Conservation (phyloP, 2,329 filamentous ascomycete genomes). For the Pseudogymnoascus sp. region DNA sequence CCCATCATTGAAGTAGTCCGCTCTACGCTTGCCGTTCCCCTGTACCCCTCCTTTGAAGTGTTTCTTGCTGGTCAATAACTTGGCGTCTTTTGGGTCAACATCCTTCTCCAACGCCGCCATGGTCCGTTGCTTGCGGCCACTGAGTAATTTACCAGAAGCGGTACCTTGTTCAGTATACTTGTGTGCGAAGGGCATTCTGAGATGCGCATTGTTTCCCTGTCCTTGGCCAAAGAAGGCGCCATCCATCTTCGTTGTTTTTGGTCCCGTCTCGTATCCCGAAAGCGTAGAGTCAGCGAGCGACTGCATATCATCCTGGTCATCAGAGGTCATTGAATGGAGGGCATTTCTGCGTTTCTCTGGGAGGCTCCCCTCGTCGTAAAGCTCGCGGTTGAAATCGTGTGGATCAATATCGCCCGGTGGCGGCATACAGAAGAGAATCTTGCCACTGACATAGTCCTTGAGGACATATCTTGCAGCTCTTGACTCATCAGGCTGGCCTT, state of each 20-base stretch:
- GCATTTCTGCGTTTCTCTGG: constrained; percentile 70
- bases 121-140: constrained; percentile 71
- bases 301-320: constrained; percentile 28
- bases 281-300: constrained; percentile 41
- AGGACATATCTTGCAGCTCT: constrained; percentile 81
- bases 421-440: constrained; percentile 84
- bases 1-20: constrained; percentile 29
- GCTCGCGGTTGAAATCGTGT: constrained; percentile 73
- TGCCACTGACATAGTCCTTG: constrained; percentile 96
- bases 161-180: constrained; percentile 78
- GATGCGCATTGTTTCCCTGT: constrained; percentile 52
- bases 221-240: constrained; percentile 76
- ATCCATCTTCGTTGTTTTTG: constrained; percentile 72
- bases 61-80: constrained; percentile 66
- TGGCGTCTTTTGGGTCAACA: constrained; percentile 71
- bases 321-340: constrained; percentile 37
- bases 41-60: constrained; percentile 78
- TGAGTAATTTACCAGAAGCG: constrained; percentile 57
- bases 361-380: constrained; percentile 76
- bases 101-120: constrained; percentile 79
- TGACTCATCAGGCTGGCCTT: constrained; percentile 87
- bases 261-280: constrained; percentile 47
- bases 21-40: constrained; percentile 39
- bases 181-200: constrained; percentile 78
- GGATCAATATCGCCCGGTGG: constrained; percentile 67